Percentiles rank a stretch among this genome's conserved stretches.
These are phyloP conservation scores for Globisporangium acanthophoron DNA, from an alignment of 352 stramenopile species.

Conservation along the genomic window DNA sequence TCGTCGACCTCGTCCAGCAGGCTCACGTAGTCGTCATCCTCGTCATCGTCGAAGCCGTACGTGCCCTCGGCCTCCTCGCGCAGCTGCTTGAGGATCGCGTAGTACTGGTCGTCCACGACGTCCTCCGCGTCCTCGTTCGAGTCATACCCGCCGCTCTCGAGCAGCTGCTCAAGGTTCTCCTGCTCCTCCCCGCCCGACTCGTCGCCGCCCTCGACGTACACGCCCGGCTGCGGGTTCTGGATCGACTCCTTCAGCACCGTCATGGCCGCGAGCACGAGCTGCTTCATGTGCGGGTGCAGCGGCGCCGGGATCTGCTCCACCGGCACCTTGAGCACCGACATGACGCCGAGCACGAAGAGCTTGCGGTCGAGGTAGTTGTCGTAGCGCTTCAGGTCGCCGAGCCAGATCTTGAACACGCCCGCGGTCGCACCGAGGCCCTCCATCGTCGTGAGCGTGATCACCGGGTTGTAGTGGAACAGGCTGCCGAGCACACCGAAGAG, in stretches of 20 bases:
- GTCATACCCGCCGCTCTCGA: slow-evolving; percentile 90
- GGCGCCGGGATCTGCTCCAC: slow-evolving; percentile 74
- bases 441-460: slow-evolving; percentile 83
- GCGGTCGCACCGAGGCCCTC: slow-evolving; percentile 86
- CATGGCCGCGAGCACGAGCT: slow-evolving; percentile 79
- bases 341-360: slow-evolving; percentile 90
- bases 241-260: slow-evolving; percentile 82
- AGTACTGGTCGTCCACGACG: slow-evolving; percentile 92
- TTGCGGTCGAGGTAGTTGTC: slow-evolving; percentile 89
- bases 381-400: slow-evolving; percentile 80
- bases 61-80: slow-evolving; percentile 82
- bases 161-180: slow-evolving; percentile 77
- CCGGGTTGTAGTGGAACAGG: slow-evolving; percentile 93
- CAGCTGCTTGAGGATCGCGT: slow-evolving; percentile 90
- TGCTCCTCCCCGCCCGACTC: slow-evolving; percentile 52
- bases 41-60: slow-evolving; percentile 79
- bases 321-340: slow-evolving; percentile 88
- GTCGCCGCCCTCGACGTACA: slow-evolving; percentile 54
- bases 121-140: slow-evolving; percentile 89
- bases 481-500: slow-evolving; percentile 91
- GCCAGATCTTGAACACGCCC: slow-evolving; percentile 90
- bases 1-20: slow-evolving; percentile 93
- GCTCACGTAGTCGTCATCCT: slow-evolving; percentile 92
- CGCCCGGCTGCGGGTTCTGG: slow-evolving; percentile 47
- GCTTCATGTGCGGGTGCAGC: slow-evolving; percentile 84